Evolutionary conservation across 768 basidiomycete species (phyloP), one percentile per base, ranked within the genome.

Genomic region (Lentinula sp.): DNA sequence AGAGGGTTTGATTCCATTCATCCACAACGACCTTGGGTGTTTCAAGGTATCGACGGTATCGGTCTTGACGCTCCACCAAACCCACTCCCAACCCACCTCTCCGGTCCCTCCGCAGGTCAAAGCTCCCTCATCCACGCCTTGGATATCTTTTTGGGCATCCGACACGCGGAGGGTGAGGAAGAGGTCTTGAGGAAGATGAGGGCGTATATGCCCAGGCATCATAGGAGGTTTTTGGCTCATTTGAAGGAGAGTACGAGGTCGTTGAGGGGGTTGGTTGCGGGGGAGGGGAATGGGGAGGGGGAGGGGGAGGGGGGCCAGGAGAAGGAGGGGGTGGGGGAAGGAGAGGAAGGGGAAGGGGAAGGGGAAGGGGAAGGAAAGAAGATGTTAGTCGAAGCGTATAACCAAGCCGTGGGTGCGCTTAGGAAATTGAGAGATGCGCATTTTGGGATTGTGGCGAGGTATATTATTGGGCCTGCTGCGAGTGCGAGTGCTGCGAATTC

Each of bases 41-140:
- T 81, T 66, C 73, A 81, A 59, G 83, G 82, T 28, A 69, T 78
- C 43, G 75, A 74, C 11, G 68, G 65, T 9, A 67, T 23, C 23
- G 23, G 23, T 23, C 1, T 23, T 2, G 23, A 23, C 23, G 1
- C 23, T 2, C 23, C 23, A 23, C 23, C 23, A 23, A 23, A 23
- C 23, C 23, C 23, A 63, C 0, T 65, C 68, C 18, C 48, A 68
- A 55, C 75, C 73, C 32, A 68, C 68, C 76, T 82, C 39, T 79
- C 79, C 16, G 85, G 85, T 6, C 84, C 85, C 1, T 80, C 78
- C 61, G 85, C 85, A 0, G 85, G 83, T 4, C 85, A 87, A 70
- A 84, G 81, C 68, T 76, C 81, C n/a, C 70, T 87, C 61, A 77
- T 86, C 23, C 81, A 83, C 65, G 75, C 80, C 7, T 70, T 84